Conservation (phyloP, 2,329 filamentous ascomycete species). For the Alternaria sp. region DNA sequence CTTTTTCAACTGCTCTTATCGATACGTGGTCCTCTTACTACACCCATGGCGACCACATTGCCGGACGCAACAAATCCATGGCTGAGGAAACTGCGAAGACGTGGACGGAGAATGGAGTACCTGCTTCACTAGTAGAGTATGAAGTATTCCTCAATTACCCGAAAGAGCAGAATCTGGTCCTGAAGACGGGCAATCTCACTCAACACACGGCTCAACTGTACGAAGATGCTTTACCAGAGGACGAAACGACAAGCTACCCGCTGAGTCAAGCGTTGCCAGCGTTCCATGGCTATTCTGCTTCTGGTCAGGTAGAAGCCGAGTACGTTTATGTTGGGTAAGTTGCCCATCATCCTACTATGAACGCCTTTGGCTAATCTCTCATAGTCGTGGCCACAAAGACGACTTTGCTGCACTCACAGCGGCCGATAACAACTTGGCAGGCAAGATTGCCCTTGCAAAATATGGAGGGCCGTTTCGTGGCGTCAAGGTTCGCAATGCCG, state of each 20-base stretch:
- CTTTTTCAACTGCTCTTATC: constrained; percentile 50
- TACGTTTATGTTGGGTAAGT: constrained; percentile 54
- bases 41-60: constrained; percentile 45
- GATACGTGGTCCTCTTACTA: constrained; percentile 47
- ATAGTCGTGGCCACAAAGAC: constrained; percentile 48
- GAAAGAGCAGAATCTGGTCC: constrained; percentile 37
- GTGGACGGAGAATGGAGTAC: constrained; percentile 34
- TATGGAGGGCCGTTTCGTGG: constrained; percentile 56
- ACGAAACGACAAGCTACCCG: constrained; percentile 44
- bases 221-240: constrained; percentile 42
- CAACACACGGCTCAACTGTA: constrained; percentile 36
- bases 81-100: constrained; percentile 45
- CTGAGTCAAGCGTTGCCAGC: constrained; percentile 49
- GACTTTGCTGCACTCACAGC: constrained; percentile 53
- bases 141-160: constrained; percentile 50
- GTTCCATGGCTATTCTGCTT: constrained; percentile 57
- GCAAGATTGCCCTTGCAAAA: constrained; percentile 56
- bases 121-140: constrained; percentile 42
- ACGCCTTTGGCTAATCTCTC: rapidly evolving
- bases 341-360: constrained; percentile 38
- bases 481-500: constrained; percentile 57
- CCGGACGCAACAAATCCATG: constrained; percentile 44
- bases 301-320: constrained; percentile 54
- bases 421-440: constrained; percentile 53
- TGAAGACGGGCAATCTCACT: constrained; percentile 41